Evolutionary conservation across 73 alveolate species (phyloP), one percentile per base, ranked within the genome.

Genomic region (Urostyla sp.): DNA sequence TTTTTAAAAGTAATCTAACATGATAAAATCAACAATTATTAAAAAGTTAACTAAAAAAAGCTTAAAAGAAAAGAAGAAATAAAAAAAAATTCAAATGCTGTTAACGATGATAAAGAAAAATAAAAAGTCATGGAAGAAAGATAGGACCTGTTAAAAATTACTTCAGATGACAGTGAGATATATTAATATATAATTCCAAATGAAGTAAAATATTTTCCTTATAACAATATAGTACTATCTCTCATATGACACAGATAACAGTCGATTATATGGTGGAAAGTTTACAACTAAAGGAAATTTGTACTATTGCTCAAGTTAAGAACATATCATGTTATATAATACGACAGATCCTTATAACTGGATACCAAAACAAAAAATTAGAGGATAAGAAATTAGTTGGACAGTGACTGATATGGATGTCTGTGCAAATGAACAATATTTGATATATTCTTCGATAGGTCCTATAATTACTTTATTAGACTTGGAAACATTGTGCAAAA

Each of bases 361-460:
- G 85, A 75, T 31, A 21, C 20, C 28, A 28, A 84, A 57, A 51
- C 51, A 76, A 38, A 31, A 59, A 20, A 67, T 86, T 4, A 20
- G 16, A n/a, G 94, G 87, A 0, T 20, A 63, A 27, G 72, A 74
- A 37, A 53, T 86, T 8, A 34, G 77, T 23, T 86, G 94, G 94
- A 86, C 94, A 15, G 87, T 86, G 34, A 78, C 90, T 18, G 84
- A 72, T 20, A 86, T 86, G 94, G 94, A 86, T 81, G 87, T 81
- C 26, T 56, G 75, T 40, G 80, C 21, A 35, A 69, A 86, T 43
- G 94, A 86, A 59, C 76, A 86, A 43, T 86, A 66, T 35, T 51
- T 86, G 27, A 81, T 78, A 28, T 86, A 86, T 55, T 44, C 82
- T 13, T 58, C 94, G 5, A 66, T 86, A 23, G 49, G 60, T 31